Evolutionary conservation across 495 filamentous ascomycete species (phyloP).

Genomic region (Hypoxylon crocopeplum): DNA sequence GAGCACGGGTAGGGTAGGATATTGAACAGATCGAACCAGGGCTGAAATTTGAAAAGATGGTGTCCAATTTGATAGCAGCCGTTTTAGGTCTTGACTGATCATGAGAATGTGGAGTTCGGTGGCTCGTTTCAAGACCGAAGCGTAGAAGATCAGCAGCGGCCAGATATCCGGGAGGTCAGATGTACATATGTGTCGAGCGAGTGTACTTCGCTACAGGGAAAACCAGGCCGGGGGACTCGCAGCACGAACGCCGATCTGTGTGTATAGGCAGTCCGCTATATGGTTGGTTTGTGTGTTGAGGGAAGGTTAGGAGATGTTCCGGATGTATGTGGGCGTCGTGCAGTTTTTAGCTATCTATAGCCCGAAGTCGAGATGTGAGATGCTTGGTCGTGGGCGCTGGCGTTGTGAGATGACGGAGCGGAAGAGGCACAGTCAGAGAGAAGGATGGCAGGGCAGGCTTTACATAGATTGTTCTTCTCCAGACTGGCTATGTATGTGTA

Average conservation of each 20-base stretch:
- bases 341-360: background rate
- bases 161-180: constrained; percentile 49
- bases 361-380: constrained; percentile 27
- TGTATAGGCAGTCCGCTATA: background rate
- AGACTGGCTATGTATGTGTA: constrained; percentile 16
- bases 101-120: constrained; percentile 48
- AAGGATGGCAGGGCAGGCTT: constrained; percentile 26
- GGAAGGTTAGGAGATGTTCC: too few species aligned
- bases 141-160: constrained; percentile 47
- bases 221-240: constrained; percentile 16
- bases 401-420: constrained; percentile 11
- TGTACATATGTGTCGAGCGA: constrained; percentile 33
- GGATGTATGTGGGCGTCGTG: background rate
- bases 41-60: constrained; percentile 43
- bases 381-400: constrained; percentile 16
- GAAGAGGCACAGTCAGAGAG: constrained; percentile 21
- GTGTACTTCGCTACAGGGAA: constrained; percentile 24
- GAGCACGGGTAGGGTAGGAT: constrained; percentile 42
- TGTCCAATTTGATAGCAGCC: constrained; percentile 47
- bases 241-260: constrained; percentile 23
- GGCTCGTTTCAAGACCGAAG: constrained; percentile 49
- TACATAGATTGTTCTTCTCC: constrained; percentile 21
- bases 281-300: constrained; percentile 5
- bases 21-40: constrained; percentile 47
- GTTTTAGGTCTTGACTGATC: constrained; percentile 46